Evolutionary conservation across 306 rosid species (phyloP), one percentile per base, ranked within the genome.

Genomic region (Casuarina glauca): DNA sequence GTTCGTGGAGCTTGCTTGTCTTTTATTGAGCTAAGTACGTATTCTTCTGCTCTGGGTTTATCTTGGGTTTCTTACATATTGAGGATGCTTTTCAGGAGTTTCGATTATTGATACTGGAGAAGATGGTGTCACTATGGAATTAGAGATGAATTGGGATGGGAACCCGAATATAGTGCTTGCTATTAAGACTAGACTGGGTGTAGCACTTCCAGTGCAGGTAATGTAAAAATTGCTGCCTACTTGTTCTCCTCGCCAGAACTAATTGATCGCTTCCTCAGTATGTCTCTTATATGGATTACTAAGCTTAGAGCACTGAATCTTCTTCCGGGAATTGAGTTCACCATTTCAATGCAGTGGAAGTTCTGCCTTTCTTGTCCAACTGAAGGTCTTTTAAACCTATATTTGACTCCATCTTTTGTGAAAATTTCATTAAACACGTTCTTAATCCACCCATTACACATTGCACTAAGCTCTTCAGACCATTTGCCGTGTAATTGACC

Each of bases 121-220:
- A 61, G 92, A 85, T 67, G 86, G 97, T 81, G 69, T 95, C 46
- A 89, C 91, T 54, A 88, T 93, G 97, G 99, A 95, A 86, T 82
- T 95, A 83, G 99, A 95, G 84, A 84, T 95, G 97, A 87, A 95
- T 64, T 95, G 99, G 99, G 99, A 95, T 86, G 99, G 97, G 78
- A 95, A 93, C 83, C 98, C 97, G 6, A 95, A 93, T 77, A 93
- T 96, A 78, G 19, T 96, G 74, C 96, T 96, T 32, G 96, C 84
- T 82, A 86, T 96, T 75, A 96, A 93, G 78, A 93, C 99, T 77
- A 83, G 88, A 62, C 72, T 96, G 44, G 98, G 99, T 71, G 89
- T 96, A 64, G 83, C 85, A 49, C 87, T 96, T 26, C 98, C 99
- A 0, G 97, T 96, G 71, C 99, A 93, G 98, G 99, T 96, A 86